Conservation (phyloP, 148 eudicot genomes). For the Polygonum maritimum region DNA sequence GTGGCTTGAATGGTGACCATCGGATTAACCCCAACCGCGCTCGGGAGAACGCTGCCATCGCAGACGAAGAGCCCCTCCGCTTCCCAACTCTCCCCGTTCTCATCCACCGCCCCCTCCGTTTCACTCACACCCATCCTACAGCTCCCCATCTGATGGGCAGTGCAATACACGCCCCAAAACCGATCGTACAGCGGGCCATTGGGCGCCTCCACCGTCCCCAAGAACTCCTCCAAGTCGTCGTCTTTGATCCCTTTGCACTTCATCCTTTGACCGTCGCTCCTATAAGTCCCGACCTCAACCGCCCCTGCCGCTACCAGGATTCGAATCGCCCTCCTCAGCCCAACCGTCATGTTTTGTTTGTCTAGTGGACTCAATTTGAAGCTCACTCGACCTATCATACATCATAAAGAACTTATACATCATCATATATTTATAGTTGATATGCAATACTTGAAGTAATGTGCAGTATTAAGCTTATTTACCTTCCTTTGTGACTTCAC, state of each 20-base stretch:
- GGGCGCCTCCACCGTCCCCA: constrained; percentile 36
- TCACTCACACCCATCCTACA: constrained; percentile 63
- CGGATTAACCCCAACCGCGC: constrained; percentile 86
- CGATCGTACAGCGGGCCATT: constrained; percentile 35
- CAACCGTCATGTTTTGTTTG: constrained; percentile 34
- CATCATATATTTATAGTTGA: no score
- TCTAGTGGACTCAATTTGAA: constrained; percentile 23
- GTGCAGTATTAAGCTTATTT: not conserved
- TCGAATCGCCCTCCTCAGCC: constrained; percentile 38
- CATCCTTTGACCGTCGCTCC: constrained; percentile 51
- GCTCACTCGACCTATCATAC: constrained; percentile 16
- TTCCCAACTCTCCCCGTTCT: constrained; percentile 84
- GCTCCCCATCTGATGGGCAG: constrained; percentile 93
- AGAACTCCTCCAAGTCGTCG: constrained; percentile 43
- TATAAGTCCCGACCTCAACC: constrained; percentile 62
- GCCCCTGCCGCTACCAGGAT: constrained; percentile 84
- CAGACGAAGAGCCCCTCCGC: constrained; percentile 67
- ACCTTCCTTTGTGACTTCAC: constrained; percentile 30
- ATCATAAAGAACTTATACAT: no score
- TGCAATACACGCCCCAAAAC: constrained; percentile 48
- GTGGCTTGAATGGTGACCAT: constrained; percentile 82
- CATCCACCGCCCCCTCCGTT: constrained; percentile 59
- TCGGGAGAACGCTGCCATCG: constrained; percentile 69
- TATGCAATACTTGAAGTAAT: no score
- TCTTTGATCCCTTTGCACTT: constrained; percentile 35